Evolutionary conservation across 2,329 filamentous ascomycete genomes (phyloP), one percentile per base, ranked within the genome.

Genomic region (Fusarium chlamydosporum): DNA sequence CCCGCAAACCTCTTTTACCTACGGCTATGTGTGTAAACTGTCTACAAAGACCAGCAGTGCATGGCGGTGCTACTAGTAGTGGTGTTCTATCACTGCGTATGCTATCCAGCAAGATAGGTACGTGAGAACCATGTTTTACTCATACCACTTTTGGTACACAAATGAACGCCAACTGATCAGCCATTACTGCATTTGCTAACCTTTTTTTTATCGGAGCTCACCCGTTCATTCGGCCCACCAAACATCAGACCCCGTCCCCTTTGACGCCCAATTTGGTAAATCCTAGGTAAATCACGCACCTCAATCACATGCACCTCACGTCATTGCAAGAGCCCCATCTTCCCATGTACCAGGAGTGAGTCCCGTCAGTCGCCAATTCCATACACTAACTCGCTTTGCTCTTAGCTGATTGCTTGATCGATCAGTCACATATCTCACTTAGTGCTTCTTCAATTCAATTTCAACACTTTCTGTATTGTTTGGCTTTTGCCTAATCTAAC

Each of bases 401-500:
- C 7, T 29, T 11, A 29, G 23, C 18, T 18, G 23, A 12, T 18
- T 27, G 5, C 20, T 52, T 37, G 27, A 11, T 11, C 41, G 26
- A 43, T 35, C 18, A 15, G 18, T 43, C 27, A 27, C 43, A 18
- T 31, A 45, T 50, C 29, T 62, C 56, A 58, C 56, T 62, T 26
- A 23, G 43, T 52, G 33, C 26, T 37, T 20, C 23, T 15, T 50
- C 45, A n/a, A 4, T 34, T 56, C 40, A 60, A 38, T 67, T 65
- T 70, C 37, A 72, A 72, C 51, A 58, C 45, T 72, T 65, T 56
- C 68, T 73, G 70, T 71, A 68, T 73, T 72, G 61, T 64, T 53
- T 65, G 68, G 66, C 59, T 56, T 61, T 63, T 67, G 72, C 72
- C 52, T 55, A 35, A 46, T 47, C 38, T 61, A 40, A 61, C 61